Percentiles rank a stretch among this genome's conserved stretches.
These are phyloP conservation scores for Aspergillus heteromorphus DNA, from an alignment of 495 filamentous ascomycete genomes.

Conservation along the genomic window DNA sequence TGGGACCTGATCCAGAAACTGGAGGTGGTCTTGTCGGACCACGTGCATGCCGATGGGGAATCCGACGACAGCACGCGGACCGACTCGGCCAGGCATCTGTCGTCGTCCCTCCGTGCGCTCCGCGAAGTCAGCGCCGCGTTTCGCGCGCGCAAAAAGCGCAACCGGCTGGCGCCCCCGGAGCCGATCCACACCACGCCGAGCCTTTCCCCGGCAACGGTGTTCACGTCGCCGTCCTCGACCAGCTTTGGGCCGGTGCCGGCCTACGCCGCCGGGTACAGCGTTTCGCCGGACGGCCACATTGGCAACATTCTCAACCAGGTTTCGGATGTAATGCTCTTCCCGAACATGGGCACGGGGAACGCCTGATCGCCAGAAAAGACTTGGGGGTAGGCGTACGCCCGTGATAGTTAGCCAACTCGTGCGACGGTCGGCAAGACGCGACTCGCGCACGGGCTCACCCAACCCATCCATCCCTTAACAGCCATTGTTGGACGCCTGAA, in stretches of 20 bases:
- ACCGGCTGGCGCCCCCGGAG: neutral
- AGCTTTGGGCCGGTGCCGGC: slow-evolving; percentile 13
- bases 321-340: slow-evolving; percentile 42
- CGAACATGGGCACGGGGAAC: slow-evolving; percentile 26
- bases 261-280: slow-evolving; percentile 9
- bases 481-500: neutral
- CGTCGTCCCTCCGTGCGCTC: slow-evolving; percentile 37
- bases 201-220: slow-evolving; percentile 15
- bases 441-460: neutral
- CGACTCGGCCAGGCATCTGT: slow-evolving; percentile 36
- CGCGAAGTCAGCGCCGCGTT: slow-evolving; percentile 36
- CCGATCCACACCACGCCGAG: neutral
- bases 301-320: slow-evolving; percentile 26
- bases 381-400: neutral
- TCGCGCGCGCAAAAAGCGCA: slow-evolving; percentile 16
- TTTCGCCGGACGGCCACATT: slow-evolving; percentile 10
- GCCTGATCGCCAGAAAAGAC: slow-evolving; percentile 1
- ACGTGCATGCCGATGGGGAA: slow-evolving; percentile 34
- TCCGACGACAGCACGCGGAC: slow-evolving; percentile 28
- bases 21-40: slow-evolving; percentile 36
- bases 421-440: neutral
- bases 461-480: neutral
- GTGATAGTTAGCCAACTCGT: neutral
- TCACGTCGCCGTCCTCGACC: slow-evolving; percentile 26
- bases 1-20: slow-evolving; percentile 37